phyloP scores from a whole-genome alignment of 2,329 filamentous ascomycete species.

The Claviceps sp. region DNA sequence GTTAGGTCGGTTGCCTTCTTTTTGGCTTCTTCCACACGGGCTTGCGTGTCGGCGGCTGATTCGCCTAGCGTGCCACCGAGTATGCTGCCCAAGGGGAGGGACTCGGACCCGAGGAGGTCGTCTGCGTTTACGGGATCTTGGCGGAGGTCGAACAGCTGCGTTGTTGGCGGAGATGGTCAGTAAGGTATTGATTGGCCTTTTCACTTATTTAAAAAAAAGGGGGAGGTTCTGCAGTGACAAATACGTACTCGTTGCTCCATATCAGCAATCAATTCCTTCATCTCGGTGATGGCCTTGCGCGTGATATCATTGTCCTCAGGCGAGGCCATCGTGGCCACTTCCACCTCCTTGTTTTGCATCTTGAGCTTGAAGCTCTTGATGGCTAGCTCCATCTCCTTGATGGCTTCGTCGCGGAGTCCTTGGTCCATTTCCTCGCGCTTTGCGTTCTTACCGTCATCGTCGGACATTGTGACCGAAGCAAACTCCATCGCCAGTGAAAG shows the following conservation, averaged over 20 bases:
- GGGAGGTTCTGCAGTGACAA: not conserved
- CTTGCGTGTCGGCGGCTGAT: slow-evolving; percentile 45
- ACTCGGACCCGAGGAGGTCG: slow-evolving; percentile 20
- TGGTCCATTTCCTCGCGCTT: slow-evolving; percentile 49
- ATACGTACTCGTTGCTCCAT: slow-evolving; percentile 58
- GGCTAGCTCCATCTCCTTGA: slow-evolving; percentile 56
- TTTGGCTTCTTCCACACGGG: slow-evolving; percentile 57
- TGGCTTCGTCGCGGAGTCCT: slow-evolving; percentile 56
- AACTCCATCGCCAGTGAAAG: slow-evolving; percentile 92
- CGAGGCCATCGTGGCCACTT: slow-evolving; percentile 47
- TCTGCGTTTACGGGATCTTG: slow-evolving; percentile 37
- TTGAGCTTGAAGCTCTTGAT: slow-evolving; percentile 61
- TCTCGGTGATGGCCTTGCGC: slow-evolving; percentile 51
- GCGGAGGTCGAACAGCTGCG: slow-evolving; percentile 53
- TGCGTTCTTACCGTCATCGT: slow-evolving; percentile 29
- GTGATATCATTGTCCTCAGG: slow-evolving; percentile 54
- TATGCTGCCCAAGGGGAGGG: slow-evolving; percentile 41
- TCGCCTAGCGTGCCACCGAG: slow-evolving; percentile 52
- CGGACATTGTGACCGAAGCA: slow-evolving; percentile 58
- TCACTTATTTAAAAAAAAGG: not conserved
- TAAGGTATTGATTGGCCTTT: not conserved
- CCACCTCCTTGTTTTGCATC: slow-evolving; percentile 54
- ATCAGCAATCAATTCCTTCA: slow-evolving; percentile 65
- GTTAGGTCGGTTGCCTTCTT: slow-evolving; percentile 62
- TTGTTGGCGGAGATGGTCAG: not conserved